A percentile compares a stretch with the other conserved stretches of the same genome.
phyloP scores from a whole-genome alignment of 805 yeast species.

The Metschnikowia similis region DNA sequence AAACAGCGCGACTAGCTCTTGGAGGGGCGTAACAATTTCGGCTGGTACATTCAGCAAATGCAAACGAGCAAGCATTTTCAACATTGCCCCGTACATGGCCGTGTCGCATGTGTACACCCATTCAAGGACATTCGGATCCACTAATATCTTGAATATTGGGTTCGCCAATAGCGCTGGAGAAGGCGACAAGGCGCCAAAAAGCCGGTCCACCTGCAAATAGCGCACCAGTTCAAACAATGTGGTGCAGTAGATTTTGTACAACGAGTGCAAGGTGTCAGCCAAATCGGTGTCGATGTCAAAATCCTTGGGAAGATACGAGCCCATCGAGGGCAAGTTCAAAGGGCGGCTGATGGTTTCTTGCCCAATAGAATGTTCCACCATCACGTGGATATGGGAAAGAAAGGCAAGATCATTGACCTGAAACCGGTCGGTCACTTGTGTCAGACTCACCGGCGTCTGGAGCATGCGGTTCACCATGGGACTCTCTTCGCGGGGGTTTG shows the following conservation, averaged over 20 bases:
- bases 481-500: conserved; percentile 10
- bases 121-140: conserved; percentile 41
- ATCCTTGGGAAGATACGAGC: conserved; percentile 40
- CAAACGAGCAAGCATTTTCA: conserved; percentile 59
- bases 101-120: conserved; percentile 73
- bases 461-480: conserved; percentile 6
- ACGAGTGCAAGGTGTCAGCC: conserved; percentile 55
- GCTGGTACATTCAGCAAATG: conserved; percentile 50
- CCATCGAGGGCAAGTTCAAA: conserved; percentile 35
- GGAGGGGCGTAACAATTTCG: conserved; percentile 51
- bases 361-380: conserved; percentile 17
- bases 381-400: conserved; percentile 27
- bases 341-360: conserved; percentile 13
- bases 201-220: conserved; percentile 59
- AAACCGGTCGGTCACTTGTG: conserved; percentile 16
- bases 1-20: conserved; percentile 47
- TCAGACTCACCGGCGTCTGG: conserved; percentile 18
- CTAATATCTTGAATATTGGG: conserved; percentile 58
- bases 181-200: conserved; percentile 49
- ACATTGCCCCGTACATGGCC: conserved; percentile 50
- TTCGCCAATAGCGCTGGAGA: conserved; percentile 56
- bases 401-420: conserved; percentile 22
- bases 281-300: conserved; percentile 46
- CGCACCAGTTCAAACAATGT: conserved; percentile 62
- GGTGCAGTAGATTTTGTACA: conserved; percentile 62